Base-by-base conservation (phyloP, 2,329 filamentous ascomycete species). In the Colletotrichum salicis region DNA sequence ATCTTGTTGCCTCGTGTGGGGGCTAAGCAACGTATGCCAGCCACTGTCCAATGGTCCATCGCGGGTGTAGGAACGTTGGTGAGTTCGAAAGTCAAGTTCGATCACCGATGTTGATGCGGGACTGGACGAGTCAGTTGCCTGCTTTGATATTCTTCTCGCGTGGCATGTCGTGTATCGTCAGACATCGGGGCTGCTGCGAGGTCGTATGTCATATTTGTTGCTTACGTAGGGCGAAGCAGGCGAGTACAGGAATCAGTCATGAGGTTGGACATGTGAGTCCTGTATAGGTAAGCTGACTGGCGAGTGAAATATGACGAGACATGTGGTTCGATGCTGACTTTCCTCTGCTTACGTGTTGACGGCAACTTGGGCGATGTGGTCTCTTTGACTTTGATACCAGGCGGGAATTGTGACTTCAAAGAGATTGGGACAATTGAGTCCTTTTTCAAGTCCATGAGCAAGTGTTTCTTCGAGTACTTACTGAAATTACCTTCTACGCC, bases 261-360 rank as follows among this genome's bases (percentile, higher is more conserved):
- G 41, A 22, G 10, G 41, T 31, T 15, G 22, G 12, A 82, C 83
- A 15, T 84, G 57, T 48, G 19, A 48, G 41, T 48, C 7, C 7
- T 48, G 41, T 22, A 19, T 10, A 48, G 41, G 41, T 48, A 48
- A 48, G 41, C 41, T 48, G 41, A 48, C 19, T 48, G 41, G 41
- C 41, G 19, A 48, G 41, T 48, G 8, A 48, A 48, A 22, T 48
- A 19, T 48, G 41, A 48, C 19, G 41, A 8, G 19, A 48, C 41
- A n/a, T 22, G 41, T 48, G 19, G 41, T 22, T 22, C 22, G 41
- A 6, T 5, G 41, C 19, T 48, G 19, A 22, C 8, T 11, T 11
- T 5, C 41, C 4, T 45, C 8, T 48, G 41, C 41, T 48, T 48
- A 22, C 15, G 41, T 48, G 41, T 48, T 22, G 19, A 11, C n/a